Evolutionary conservation across 371 early-diverging fungal genomes (phyloP), one percentile per base, ranked within the genome.

Genomic region (Mortierella sp.): DNA sequence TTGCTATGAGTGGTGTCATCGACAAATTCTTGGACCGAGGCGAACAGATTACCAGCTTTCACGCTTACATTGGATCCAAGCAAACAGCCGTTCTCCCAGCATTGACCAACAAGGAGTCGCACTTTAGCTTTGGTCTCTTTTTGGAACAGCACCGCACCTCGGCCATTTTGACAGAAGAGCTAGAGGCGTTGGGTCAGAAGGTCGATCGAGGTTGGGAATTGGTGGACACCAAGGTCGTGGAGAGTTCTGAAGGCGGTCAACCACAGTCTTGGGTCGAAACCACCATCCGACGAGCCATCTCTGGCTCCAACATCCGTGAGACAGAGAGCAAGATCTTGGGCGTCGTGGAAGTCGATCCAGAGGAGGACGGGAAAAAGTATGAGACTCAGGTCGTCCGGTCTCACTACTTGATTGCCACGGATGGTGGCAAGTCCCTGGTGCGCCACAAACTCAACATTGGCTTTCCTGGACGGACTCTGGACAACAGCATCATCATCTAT

Each of bases 361-460:
- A 67, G 30, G 52, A 67, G 24, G 38, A 43, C 19, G 54, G 41
- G 26, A 67, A 64, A 13, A 47, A 43, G 23, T 54, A 58, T 7
- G 68, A 63, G 42, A 42, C 39, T 3, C 58, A 74, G 48, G 42
- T 57, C 6, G 59, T 80, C 2, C 18, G 39, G 19, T 80, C 71
- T 12, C 49, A 72, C 48, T 82, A 80, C 57, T 31, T 82, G 46
- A 62, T 82, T 28, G 82, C 68, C 14, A 60, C 78, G 6, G 82
- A 82, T 56, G 82, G 82, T 5, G 81, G 71, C 21, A 73, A 59
- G 31, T 81, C 81, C 8, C 53, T 57, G 1, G 78, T 78, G 12
- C 66, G 82, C 0, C 78, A 78, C 28, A 64, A 60, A 54, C 51
- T 80, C 26, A 64, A 71, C 47, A 73, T 78, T n/a, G 39, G 46